Evolutionary conservation across 441 rosid genomes (phyloP), one percentile per base, ranked within the genome.

Genomic region (Populus hybrid): DNA sequence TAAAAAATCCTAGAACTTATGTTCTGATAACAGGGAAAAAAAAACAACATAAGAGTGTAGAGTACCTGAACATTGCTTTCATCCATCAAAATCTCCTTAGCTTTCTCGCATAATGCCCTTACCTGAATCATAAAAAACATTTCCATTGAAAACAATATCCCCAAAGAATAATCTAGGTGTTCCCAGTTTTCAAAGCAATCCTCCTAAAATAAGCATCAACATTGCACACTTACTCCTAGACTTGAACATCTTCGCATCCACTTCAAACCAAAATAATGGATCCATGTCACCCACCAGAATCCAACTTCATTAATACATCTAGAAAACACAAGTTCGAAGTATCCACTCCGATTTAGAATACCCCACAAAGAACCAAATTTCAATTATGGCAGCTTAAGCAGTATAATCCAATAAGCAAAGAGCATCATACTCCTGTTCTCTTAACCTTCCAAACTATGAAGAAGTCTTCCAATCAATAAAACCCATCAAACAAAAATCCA

Each of bases 51-150:
- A 35, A 12, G 8, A 38, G 68, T 59, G 56, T 29, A 28, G 33
- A 76, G 64, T 64, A 88, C 93, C 93, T 90, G 96, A 74, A 91
- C 96, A 70, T 91, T 91, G 83, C 90, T 89, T 84, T 91, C 94
- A 18, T 88, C 90, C 93, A 91, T 88, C 82, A 91, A 70, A 80
- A 91, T 88, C 84, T 91, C 95, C 86, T 91, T 91, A 28, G 95
- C 95, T 81, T 91, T 91, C 35, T 90, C 92, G 71, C 93, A 91
- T 66, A 91, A 81, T 2, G 16, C 77, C 79, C 89, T 88, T 29
- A 91, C 95, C 95, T 91, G 64, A 66, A 80, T 29, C 71, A 77
- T 21, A 40, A 75, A 61, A 64, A 67, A 18, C 16, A 68, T 20
- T 24, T 56, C 59, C 74, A 73, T 9, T 26, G 4, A 14, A 67